Evolutionary conservation across 2,329 filamentous ascomycete genomes (phyloP).

Genomic region (Lecanosticta acicola): DNA sequence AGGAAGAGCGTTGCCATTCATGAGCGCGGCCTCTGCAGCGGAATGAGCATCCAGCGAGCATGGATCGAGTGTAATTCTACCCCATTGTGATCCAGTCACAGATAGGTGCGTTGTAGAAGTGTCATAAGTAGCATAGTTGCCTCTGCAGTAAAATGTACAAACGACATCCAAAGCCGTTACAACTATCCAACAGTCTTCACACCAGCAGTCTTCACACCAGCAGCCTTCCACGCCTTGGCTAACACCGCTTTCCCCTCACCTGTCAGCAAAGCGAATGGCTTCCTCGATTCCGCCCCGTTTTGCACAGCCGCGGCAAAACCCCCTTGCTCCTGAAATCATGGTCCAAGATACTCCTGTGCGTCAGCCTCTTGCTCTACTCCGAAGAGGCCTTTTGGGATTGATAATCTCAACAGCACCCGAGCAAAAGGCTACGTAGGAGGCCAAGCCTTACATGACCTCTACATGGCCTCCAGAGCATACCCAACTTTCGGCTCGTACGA

Average conservation of each 20-base stretch:
- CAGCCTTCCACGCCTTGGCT: constrained; percentile 22
- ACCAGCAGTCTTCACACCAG: not conserved
- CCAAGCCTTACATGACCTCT: constrained; percentile 5
- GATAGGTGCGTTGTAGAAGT: too few species aligned
- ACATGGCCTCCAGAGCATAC: constrained; percentile 5
- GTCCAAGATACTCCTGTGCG: constrained; percentile 4
- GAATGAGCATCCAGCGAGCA: too few species aligned
- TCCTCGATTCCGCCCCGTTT: constrained; percentile 48
- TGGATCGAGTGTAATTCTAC: not conserved
- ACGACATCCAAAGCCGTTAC: too few species aligned
- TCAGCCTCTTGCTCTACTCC: not conserved
- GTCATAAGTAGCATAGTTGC: too few species aligned
- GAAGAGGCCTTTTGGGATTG: not conserved
- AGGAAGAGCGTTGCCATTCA: not conserved
- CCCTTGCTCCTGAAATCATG: constrained; percentile 35
- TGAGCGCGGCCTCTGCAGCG: too few species aligned
- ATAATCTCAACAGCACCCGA: constrained; percentile 2
- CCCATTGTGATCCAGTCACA: not conserved
- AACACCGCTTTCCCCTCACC: constrained; percentile 34
- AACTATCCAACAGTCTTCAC: not conserved
- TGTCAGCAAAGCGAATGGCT: constrained; percentile 43
- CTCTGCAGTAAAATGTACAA: too few species aligned
- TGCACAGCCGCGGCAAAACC: constrained; percentile 47
- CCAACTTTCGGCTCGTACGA: not conserved
- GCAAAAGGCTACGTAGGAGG: constrained; percentile 10